Percentiles rank a stretch among this genome's conserved stretches.
Evolutionary conservation across 352 stramenopile species (phyloP).

Genomic region (Paralagenidium karlingii): DNA sequence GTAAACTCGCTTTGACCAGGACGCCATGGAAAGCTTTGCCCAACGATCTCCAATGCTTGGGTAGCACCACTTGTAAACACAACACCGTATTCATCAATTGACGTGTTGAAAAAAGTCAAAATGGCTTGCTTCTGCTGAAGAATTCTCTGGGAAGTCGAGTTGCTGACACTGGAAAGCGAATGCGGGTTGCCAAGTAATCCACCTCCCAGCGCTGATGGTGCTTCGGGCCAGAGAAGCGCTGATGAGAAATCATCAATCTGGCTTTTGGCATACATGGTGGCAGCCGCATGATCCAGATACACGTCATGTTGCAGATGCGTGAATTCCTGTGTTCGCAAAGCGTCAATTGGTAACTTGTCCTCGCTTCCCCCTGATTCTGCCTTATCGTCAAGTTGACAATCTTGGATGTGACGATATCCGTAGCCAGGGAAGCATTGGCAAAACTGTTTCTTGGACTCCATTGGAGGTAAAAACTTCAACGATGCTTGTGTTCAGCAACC

Average conservation of each 20-base stretch:
- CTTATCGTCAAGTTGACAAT: too few relatives aligned
- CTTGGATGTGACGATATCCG: too few relatives aligned
- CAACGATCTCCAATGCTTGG: slow-evolving; percentile 64
- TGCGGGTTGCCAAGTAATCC: slow-evolving; percentile 59
- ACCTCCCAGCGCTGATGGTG: slow-evolving; percentile 28
- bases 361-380: too few relatives aligned
- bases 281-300: slow-evolving; percentile 79
- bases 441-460: too few relatives aligned
- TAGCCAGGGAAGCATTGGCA: too few relatives aligned
- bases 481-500: too few relatives aligned
- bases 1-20: slow-evolving; percentile 28
- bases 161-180: slow-evolving; percentile 10
- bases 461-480: too few relatives aligned
- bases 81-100: slow-evolving; percentile 56
- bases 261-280: slow-evolving; percentile 55
- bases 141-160: slow-evolving; percentile 27
- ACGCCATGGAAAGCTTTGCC: slow-evolving; percentile 76
- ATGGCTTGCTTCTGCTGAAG: slow-evolving; percentile 28
- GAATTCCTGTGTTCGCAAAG: too few relatives aligned
- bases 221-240: too few relatives aligned
- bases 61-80: slow-evolving; percentile 82
- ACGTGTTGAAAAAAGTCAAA: slow-evolving; percentile 54
- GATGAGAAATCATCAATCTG: slow-evolving; percentile 51
- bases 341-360: too few relatives aligned
- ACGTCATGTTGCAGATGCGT: too few relatives aligned